These are phyloP conservation scores for Eimeria maxima DNA, from an alignment of 169 alveolate species.

Conservation along the genomic window DNA sequence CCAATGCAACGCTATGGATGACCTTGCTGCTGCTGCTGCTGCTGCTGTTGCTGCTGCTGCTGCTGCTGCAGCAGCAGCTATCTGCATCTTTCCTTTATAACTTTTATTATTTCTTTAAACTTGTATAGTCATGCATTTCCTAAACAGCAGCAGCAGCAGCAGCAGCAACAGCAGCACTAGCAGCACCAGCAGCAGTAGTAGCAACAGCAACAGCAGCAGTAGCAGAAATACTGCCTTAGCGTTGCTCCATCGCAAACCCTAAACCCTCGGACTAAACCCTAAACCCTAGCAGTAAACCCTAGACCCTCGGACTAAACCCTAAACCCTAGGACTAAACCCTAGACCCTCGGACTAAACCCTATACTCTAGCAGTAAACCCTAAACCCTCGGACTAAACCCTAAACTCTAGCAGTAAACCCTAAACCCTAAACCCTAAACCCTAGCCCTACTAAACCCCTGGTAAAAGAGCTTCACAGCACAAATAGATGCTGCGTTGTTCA, in stretches of 20 bases:
- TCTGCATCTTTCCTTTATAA: neutral
- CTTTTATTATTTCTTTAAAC: neutral
- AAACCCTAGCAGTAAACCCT: neutral
- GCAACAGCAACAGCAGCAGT: neutral
- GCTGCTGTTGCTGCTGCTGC: neutral
- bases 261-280: too few relatives aligned
- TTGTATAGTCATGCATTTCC: neutral
- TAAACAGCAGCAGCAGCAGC: neutral
- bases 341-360: too few relatives aligned
- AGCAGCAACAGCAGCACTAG: slow-evolving; percentile 34
- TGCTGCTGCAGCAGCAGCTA: neutral
- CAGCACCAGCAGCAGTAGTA: slow-evolving; percentile 13
- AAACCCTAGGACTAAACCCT: too few relatives aligned
- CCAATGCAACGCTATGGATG: too few relatives aligned
- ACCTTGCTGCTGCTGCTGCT: neutral
- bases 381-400: neutral
- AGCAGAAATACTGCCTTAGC: too few relatives aligned
- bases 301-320: neutral
- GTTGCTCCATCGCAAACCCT: too few relatives aligned
- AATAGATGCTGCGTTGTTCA: too few relatives aligned
- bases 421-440: slow-evolving; percentile 33
- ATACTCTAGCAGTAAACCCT: neutral
- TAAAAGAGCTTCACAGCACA: neutral
- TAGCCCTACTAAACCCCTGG: neutral
- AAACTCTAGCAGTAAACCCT: too few relatives aligned